Conservation (phyloP, 352 stramenopile genomes). For the Phytophthora citricola region DNA sequence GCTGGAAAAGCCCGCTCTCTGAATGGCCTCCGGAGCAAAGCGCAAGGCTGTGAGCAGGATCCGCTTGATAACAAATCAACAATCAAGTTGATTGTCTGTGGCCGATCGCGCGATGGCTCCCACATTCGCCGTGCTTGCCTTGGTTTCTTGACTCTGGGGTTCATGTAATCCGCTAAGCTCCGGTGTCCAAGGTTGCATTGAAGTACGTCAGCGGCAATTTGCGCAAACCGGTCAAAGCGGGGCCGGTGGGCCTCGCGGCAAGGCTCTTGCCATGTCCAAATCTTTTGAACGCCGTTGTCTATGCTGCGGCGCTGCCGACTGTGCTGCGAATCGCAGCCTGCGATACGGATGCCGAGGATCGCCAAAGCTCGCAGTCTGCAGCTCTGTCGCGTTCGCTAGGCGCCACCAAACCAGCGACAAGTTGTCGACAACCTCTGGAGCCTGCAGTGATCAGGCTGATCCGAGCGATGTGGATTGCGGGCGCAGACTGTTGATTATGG, state of each 20-base stretch:
- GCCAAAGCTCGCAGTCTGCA: constrained; percentile 11
- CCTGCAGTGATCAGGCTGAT: constrained; percentile 8
- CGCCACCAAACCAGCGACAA: constrained; percentile 8
- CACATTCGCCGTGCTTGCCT: constrained; percentile 1
- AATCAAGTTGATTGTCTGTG: too few species aligned
- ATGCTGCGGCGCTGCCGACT: constrained; percentile 10
- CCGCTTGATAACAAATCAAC: neutral
- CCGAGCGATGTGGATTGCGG: constrained; percentile 22
- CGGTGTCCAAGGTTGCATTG: constrained; percentile 12
- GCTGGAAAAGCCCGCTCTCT: constrained; percentile 19
- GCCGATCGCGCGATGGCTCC: constrained; percentile 22
- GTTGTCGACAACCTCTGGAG: neutral
- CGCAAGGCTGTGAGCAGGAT: neutral
- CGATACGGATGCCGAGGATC: constrained; percentile 9
- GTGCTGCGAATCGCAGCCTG: neutral
- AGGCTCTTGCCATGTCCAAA: constrained; percentile 22
- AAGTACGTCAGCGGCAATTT: constrained; percentile 24
- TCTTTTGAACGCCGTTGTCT: constrained; percentile 21
- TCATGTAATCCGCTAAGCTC: constrained; percentile 1
- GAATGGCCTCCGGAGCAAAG: constrained; percentile 14
- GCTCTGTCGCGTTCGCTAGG: constrained; percentile 5
- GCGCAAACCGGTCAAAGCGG: constrained; percentile 15
- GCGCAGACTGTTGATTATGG: constrained; percentile 28
- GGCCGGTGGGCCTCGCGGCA: neutral
- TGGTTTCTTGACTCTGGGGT: constrained; percentile 1